Conservation (phyloP, 2,329 filamentous ascomycete species). For the Colletotrichum sp. region DNA sequence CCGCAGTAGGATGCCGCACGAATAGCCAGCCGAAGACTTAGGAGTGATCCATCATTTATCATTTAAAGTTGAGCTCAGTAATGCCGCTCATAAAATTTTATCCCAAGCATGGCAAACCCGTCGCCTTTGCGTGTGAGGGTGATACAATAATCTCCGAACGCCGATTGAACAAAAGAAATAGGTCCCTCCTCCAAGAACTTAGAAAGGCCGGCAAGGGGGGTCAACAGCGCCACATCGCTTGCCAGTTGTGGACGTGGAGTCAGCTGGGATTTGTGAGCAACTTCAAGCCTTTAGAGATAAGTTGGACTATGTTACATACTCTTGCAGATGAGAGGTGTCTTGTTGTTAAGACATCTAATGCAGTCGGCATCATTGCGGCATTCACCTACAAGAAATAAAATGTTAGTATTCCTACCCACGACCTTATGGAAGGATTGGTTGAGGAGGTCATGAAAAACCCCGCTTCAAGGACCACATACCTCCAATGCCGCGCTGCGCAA, state of each 20-base stretch:
- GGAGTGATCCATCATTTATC: background rate
- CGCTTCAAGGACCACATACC: background rate
- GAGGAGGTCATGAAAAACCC: background rate
- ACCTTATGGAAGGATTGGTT: accelerated
- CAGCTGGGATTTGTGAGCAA: background rate
- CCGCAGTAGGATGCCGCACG: background rate
- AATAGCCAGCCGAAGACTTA: background rate
- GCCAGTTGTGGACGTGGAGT: background rate
- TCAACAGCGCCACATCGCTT: background rate
- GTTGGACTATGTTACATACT: background rate
- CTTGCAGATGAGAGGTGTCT: background rate
- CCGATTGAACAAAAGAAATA: background rate
- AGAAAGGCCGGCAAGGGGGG: background rate
- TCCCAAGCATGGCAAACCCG: background rate
- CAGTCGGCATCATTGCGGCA: background rate
- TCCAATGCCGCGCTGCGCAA: background rate
- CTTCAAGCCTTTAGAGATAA: background rate
- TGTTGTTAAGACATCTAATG: background rate
- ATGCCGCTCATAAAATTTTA: background rate
- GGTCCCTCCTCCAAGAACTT: background rate
- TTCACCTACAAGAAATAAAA: background rate
- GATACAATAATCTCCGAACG: background rate
- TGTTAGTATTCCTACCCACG: background rate
- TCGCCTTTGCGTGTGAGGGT: background rate
- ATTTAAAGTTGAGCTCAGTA: background rate